Base-by-base conservation (phyloP, 371 early-diverging fungal genomes). In the Zychaea mexicana region DNA sequence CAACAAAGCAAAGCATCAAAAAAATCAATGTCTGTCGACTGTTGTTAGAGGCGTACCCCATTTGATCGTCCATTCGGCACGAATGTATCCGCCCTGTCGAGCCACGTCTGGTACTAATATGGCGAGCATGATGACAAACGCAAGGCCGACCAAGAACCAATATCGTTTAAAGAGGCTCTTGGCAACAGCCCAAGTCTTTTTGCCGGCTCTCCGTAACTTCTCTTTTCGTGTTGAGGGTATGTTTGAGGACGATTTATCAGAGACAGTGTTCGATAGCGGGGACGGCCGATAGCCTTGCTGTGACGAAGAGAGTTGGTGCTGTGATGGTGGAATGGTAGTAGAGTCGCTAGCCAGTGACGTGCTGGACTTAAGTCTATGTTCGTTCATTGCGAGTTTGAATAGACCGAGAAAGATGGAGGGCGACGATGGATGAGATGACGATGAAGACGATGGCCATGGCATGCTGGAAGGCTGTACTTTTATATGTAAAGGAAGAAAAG, bases 21-120 rank as follows among this genome's bases (percentile, higher is more conserved):
- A n/a, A n/a, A n/a, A n/a, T n/a, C n/a, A n/a, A n/a, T n/a, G n/a
- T n/a, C n/a, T n/a, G n/a, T n/a, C n/a, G n/a, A n/a, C n/a, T n/a
- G n/a, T n/a, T n/a, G n/a, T 17, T 42, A 31, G 47, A 36, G 10
- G 31, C 28, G 62, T 76, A 81, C 82, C 90, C 78, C 89, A 90
- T 60, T 87, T 85, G 66, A 89, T 82, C 1, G 84, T 70, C 72
- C 83, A 86, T 67, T 89, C 86, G 46, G 85, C 77, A 5, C 74
- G 78, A 47, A 90, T 76, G 24, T 78, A 79, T 2, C 90, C 90
- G 4, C 70, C 72, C 32, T 80, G 83, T 63, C 81, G 78, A 27
- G 87, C 89, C 31, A 88, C 77, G 2, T 61, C 67, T 7, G 90
- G 90, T 53, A 77, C 84, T 36, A 70, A 69, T 30, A 79, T 77